Percentiles rank a stretch among this genome's conserved stretches.
These are phyloP conservation scores for Hexamita inflata DNA, from an alignment of 208 protist species.

Conservation along the genomic window DNA sequence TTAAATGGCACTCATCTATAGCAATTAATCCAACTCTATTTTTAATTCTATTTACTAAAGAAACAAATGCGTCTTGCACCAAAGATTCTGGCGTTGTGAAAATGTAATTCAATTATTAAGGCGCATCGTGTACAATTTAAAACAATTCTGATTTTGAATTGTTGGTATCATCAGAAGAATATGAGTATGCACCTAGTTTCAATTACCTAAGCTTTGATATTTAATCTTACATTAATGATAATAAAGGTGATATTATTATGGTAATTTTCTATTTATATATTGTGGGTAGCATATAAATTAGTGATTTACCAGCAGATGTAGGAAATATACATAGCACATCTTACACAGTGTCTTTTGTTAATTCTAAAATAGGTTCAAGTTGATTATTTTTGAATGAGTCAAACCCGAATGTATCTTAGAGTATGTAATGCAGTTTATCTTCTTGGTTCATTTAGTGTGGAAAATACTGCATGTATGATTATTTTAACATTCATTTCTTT, in stretches of 20 bases:
- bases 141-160: not conserved
- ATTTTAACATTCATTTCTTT: too few relatives aligned
- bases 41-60: not conserved
- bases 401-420: too few relatives aligned
- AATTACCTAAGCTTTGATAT: not conserved
- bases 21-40: constrained; percentile 2
- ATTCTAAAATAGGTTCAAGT: too few relatives aligned
- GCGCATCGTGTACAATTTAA: not conserved
- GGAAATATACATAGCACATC: not conserved
- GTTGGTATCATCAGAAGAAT: not conserved
- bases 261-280: not conserved
- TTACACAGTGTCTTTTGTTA: too few relatives aligned
- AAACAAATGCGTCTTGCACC: not conserved
- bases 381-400: too few relatives aligned
- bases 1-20: constrained; percentile 21
- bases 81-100: constrained; percentile 8
- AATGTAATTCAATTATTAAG: not conserved
- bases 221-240: constrained; percentile 15
- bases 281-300: constrained; percentile 7
- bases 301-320: constrained; percentile 19
- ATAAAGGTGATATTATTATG: constrained; percentile 10
- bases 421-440: too few relatives aligned
- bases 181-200: not conserved
- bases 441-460: too few relatives aligned
- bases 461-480: too few relatives aligned